These are phyloP conservation scores for Lyophyllum shimeji DNA, from an alignment of 768 basidiomycete species.

Conservation along the genomic window DNA sequence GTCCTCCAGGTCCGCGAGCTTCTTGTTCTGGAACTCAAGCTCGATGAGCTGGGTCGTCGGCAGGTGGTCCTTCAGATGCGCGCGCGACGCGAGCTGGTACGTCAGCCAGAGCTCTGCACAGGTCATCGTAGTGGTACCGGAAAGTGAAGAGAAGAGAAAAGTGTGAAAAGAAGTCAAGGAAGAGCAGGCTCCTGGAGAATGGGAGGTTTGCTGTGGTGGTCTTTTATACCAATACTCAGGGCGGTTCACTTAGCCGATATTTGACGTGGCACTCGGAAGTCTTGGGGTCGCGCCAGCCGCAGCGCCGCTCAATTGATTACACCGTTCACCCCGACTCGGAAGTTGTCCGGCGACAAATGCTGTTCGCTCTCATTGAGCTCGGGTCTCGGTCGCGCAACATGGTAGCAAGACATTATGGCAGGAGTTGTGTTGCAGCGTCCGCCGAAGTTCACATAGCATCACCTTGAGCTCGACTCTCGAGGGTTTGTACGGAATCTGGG, in stretches of 20 bases:
- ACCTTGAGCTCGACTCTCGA: too few relatives aligned
- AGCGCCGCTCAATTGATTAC: not conserved
- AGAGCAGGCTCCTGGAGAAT: not conserved
- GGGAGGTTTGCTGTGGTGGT: not conserved
- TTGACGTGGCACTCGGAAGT: slow-evolving; percentile 6
- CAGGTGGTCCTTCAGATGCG: slow-evolving; percentile 30
- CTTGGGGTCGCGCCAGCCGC: too few relatives aligned
- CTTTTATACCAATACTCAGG: slow-evolving; percentile 13
- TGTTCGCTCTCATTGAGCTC: too few relatives aligned
- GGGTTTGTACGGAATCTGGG: too few relatives aligned
- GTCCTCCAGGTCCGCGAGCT: slow-evolving; percentile 45
- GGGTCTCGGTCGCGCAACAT: too few relatives aligned
- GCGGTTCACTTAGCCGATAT: slow-evolving; percentile 8
- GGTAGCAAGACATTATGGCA: too few relatives aligned
- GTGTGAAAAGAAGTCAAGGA: too few relatives aligned
- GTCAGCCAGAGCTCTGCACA: slow-evolving; percentile 46
- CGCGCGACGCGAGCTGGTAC: slow-evolving; percentile 47
- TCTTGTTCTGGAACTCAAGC: slow-evolving; percentile 39
- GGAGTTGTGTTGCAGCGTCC: too few relatives aligned
- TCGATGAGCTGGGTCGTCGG: slow-evolving; percentile 48
- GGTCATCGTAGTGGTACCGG: slow-evolving; percentile 13
- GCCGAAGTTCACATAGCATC: too few relatives aligned
- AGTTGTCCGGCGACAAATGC: too few relatives aligned
- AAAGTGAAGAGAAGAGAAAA: not conserved
- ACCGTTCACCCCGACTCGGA: not conserved